phyloP scores from a whole-genome alignment of 2,329 filamentous ascomycete genomes.

The Sclerotinia glacialis region DNA sequence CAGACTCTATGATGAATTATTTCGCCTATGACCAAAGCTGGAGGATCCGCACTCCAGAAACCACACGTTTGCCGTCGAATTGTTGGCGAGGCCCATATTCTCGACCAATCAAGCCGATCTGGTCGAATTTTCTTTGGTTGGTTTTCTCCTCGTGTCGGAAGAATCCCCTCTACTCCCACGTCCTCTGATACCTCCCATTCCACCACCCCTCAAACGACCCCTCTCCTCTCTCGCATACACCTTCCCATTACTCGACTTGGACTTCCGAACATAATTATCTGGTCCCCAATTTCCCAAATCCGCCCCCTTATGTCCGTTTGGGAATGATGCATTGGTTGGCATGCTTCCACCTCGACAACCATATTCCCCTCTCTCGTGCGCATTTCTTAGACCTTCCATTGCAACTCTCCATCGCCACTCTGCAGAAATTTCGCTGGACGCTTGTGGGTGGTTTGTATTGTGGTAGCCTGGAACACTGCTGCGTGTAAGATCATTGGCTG shows the following conservation, averaged over 20 bases:
- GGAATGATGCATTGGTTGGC: neutral
- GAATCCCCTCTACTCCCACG: neutral
- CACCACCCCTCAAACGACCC: neutral
- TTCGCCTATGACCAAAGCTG: neutral
- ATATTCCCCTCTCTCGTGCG: conserved; percentile 7
- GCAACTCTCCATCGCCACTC: conserved; percentile 15
- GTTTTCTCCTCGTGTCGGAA: neutral
- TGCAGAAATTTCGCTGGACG: neutral
- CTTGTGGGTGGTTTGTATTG: neutral
- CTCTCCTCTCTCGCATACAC: neutral
- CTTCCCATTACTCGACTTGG: neutral
- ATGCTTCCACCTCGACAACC: neutral
- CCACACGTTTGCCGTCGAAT: neutral
- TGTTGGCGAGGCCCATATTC: neutral
- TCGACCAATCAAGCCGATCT: neutral
- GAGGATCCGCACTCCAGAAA: neutral
- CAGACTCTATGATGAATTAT: no score
- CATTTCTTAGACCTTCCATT: conserved; percentile 10
- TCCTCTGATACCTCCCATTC: neutral
- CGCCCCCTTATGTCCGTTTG: neutral
- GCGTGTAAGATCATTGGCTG: neutral
- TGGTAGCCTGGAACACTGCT: neutral
- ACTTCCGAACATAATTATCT: neutral
- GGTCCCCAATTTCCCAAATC: neutral
- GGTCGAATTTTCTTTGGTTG: neutral